phyloP scores from a whole-genome alignment of 148 eudicot species.

The Camellia japonica region DNA sequence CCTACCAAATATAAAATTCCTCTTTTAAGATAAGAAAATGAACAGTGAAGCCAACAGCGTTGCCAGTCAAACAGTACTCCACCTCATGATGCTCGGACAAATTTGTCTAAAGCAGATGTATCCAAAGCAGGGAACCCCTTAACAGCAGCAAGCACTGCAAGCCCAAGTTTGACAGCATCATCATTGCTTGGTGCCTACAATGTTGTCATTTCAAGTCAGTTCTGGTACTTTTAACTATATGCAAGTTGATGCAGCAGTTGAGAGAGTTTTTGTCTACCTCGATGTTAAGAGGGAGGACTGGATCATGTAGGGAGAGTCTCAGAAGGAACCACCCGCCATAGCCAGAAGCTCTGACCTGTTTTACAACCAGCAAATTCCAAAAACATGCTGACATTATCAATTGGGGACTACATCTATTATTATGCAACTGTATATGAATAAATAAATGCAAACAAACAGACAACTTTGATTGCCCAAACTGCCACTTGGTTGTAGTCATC shows the following conservation, averaged over 20 bases:
- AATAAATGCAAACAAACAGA: background rate
- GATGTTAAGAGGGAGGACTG: conserved; percentile 93
- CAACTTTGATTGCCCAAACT: background rate
- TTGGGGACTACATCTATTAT: background rate
- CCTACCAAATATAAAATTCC: background rate
- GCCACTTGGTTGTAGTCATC: background rate
- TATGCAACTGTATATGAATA: background rate
- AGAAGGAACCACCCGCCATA: conserved; percentile 97
- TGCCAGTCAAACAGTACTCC: background rate
- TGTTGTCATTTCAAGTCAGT: background rate
- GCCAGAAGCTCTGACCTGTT: conserved; percentile 86
- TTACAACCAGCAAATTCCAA: conserved; percentile 4
- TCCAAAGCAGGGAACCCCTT: conserved; percentile 75
- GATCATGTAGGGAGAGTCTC: conserved; percentile 97
- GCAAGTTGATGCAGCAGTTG: background rate
- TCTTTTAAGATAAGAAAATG: background rate
- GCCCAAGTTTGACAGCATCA: conserved; percentile 78
- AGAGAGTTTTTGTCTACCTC: conserved; percentile 48
- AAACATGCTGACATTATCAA: conserved; percentile 2
- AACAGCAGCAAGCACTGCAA: conserved; percentile 56
- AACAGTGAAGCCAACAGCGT: too few species aligned
- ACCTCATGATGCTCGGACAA: conserved; percentile 27
- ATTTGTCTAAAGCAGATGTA: conserved; percentile 62
- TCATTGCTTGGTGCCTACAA: conserved; percentile 65
- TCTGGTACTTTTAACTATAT: background rate